phyloP scores from a whole-genome alignment of 2,329 filamentous ascomycete species.

The Exophiala sp. region DNA sequence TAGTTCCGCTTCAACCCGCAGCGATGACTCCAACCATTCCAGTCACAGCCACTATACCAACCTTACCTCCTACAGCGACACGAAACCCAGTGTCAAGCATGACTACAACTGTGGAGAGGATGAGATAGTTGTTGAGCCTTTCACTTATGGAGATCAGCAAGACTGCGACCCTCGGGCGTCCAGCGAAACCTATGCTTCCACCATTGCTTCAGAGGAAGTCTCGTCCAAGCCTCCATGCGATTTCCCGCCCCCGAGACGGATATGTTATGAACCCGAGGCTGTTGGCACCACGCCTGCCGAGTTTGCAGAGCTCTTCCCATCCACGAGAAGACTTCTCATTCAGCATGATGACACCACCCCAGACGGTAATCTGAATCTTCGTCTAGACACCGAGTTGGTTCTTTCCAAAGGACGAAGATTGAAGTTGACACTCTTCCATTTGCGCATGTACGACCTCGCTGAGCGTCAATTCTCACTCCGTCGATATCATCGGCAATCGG shows the following conservation, averaged over 20 bases:
- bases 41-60: conserved; percentile 25
- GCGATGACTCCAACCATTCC: conserved; percentile 19
- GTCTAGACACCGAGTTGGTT: conserved; percentile 69
- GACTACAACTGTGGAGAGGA: conserved; percentile 11
- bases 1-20: conserved; percentile 21
- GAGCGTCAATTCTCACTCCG: conserved; percentile 83
- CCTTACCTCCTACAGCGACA: conserved; percentile 25
- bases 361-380: conserved; percentile 95
- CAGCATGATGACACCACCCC: conserved; percentile 83
- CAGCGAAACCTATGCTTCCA: conserved; percentile 74
- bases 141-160: conserved; percentile 20
- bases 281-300: conserved; percentile 72
- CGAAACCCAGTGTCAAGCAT: conserved; percentile 17
- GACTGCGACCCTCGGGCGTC: conserved; percentile 49
- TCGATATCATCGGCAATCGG: conserved; percentile 86
- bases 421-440: conserved; percentile 76
- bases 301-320: conserved; percentile 82
- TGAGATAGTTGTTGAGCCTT: conserved; percentile 7
- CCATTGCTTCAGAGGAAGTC: conserved; percentile 58
- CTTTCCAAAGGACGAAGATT: conserved; percentile 53
- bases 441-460: conserved; percentile 87
- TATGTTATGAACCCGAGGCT: conserved; percentile 55
- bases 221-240: conserved; percentile 27
- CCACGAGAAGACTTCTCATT: conserved; percentile 70
- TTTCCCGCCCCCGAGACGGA: conserved; percentile 16